Conservation (phyloP, 495 filamentous ascomycete species). For the Xylaria bambusicola region DNA sequence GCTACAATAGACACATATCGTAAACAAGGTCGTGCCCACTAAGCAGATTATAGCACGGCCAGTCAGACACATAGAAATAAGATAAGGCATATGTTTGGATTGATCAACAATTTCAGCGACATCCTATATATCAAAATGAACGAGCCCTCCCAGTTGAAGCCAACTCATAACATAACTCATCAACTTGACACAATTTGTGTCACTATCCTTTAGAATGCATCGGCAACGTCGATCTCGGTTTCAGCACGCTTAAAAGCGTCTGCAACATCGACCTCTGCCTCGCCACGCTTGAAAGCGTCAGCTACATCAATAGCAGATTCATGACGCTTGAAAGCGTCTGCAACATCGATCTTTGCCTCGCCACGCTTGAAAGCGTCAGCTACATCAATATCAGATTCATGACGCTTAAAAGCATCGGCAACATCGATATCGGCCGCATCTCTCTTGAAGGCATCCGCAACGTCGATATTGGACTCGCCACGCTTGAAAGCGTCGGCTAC, state of each 20-base stretch:
- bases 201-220: not conserved
- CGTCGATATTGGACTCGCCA: too few relatives aligned
- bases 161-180: too few relatives aligned
- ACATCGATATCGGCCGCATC: not conserved
- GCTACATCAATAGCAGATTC: not conserved
- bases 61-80: too few relatives aligned
- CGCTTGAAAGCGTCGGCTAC: not conserved
- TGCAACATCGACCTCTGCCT: not conserved
- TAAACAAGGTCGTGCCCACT: too few relatives aligned
- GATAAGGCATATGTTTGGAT: too few relatives aligned
- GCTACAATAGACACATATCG: too few relatives aligned
- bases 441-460: not conserved
- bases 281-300: not conserved
- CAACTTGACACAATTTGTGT: too few relatives aligned
- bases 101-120: too few relatives aligned
- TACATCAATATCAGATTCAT: not conserved
- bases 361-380: not conserved
- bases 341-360: not conserved
- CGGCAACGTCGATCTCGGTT: not conserved
- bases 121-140: too few relatives aligned
- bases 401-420: not conserved
- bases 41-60: too few relatives aligned
- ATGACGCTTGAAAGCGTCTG: not conserved
- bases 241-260: constrained; percentile 1
- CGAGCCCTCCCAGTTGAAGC: too few relatives aligned